Evolutionary conservation across 1,284 basidiomycete genomes (phyloP), one percentile per base, ranked within the genome.

Genomic region (Cutaneotrichosporon arboriforme): DNA sequence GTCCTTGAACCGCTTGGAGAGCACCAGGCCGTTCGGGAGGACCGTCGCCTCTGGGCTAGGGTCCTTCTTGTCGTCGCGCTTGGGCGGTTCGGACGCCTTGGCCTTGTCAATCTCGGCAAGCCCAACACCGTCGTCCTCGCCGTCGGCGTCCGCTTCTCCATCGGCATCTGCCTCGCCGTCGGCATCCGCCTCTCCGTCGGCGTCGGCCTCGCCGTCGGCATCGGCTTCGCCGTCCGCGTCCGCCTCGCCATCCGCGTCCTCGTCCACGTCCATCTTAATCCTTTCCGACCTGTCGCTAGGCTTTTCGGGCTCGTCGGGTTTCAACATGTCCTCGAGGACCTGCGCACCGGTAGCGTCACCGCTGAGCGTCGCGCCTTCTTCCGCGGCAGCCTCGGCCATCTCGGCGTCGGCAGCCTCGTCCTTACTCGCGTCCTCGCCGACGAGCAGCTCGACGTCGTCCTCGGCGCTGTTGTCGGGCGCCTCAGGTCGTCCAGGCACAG

Each of bases 391-490:
- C 18, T 53, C 54, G 12, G 42, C 61, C 60, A 31, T 31, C 31
- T 65, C 65, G 4, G 50, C 51, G n/a, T 53, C 54, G 12, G 42
- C 61, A 59, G 34, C 51, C 51, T 53, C 58, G 8, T 40, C 41
- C n/a, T 59, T 63, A 14, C 55, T 54, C n/a, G 54, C 62, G 17
- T 57, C 64, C n/a, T 58, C 52, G 15, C 61, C 63, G 3, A 68
- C 59, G 23, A 70, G 57, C 69, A 71, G 67, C 54, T 73, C 72
- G 22, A 71, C 69, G 42, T 70, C 69, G 38, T 72, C 70, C 51
- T 69, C 68, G 0, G 64, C 67, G 4, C 58, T 52, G 10, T 55
- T 54, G 41, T 55, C 36, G 14, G 26, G n/a, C 12, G 38, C 47
- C 10, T 39, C 47, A 4, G 38, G 17, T 22, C 45, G 45, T 52